Evolutionary conservation across 257 asterid species (phyloP).

Genomic region (Scutellaria minor): DNA sequence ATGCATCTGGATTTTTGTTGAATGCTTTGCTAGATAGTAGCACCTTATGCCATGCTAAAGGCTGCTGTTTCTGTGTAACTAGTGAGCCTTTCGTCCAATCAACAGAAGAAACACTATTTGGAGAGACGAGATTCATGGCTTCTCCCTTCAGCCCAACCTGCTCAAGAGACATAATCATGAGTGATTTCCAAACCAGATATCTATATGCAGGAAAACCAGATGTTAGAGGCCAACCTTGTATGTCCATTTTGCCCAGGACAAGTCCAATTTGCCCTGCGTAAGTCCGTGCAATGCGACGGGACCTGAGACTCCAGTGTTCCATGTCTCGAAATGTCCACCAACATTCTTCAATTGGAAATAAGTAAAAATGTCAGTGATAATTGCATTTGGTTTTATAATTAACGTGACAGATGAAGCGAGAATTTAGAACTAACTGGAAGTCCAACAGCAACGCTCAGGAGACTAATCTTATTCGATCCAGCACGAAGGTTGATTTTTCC

Average conservation of each 20-base stretch:
- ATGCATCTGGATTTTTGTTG: neutral
- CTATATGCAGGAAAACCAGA: conserved; percentile 6
- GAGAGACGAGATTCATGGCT: conserved; percentile 75
- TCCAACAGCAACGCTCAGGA: conserved; percentile 95
- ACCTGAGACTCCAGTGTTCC: conserved; percentile 82
- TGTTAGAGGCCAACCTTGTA: conserved; percentile 61
- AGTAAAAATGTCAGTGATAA: neutral
- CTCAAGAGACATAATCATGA: conserved; percentile 32
- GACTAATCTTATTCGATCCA: conserved; percentile 73
- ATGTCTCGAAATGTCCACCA: conserved; percentile 87
- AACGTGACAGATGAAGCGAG: neutral
- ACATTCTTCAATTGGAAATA: conserved; percentile 58
- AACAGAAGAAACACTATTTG: conserved; percentile 64
- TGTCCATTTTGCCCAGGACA: conserved; percentile 90
- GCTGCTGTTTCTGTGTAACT: conserved; percentile 71
- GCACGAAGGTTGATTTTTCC: conserved; percentile 67
- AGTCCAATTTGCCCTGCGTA: conserved; percentile 74
- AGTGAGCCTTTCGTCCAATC: conserved; percentile 87
- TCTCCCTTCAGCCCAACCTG: conserved; percentile 98
- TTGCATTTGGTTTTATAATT: neutral
- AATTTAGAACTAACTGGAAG: conserved; percentile 69
- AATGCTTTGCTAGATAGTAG: neutral
- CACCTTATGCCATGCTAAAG: conserved; percentile 97
- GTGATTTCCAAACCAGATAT: neutral
- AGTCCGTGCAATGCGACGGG: conserved; percentile 85